Evolutionary conservation across 2,329 filamentous ascomycete species (phyloP), one percentile per base, ranked within the genome.

Genomic region (Sporothrix protearum): DNA sequence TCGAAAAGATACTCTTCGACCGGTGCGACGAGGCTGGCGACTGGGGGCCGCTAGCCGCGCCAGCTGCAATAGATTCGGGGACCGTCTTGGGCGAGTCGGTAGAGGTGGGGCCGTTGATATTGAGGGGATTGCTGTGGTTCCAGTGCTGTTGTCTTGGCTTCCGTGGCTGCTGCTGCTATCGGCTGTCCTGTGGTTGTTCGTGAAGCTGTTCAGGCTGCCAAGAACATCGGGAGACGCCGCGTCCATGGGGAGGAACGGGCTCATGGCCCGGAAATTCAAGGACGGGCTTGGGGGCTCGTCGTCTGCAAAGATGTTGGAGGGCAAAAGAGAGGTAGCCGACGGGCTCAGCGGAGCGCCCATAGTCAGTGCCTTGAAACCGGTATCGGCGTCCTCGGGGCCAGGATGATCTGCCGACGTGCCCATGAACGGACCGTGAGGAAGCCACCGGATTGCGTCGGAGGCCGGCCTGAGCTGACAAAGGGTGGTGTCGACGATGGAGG

Each of bases 331-430:
- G 36, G 91, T 89, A 1, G 92, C 92, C 3, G 91, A 91, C 1
- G 92, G 92, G 76, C 91, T 94, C 78, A 95, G 87, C 0, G 91
- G 91, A 1, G 91, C 92, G 36, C 87, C 89, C 22, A 85, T 86
- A 2, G 85, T 88, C 47, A 91, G 78, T 22, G 84, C 84, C 72
- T 87, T 87, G 4, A 90, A 81, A 22, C 91, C 64, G 14, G 64
- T 42, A 22, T 64, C 89, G 1, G 88, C 85, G 42, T 92, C 90
- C 6, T 87, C 88, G 70, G 89, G 79, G 76, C 73, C 83, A 76
- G 73, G 82, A 75, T 76, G 79, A 74, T 84, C 83, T 3, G 80
- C 76, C 1, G 82, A 80, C 55, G 83, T 79, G 64, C 85, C 84
- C 78, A 86, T 83, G 67, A 85, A 89, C 8, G 87, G 84, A 0